Conservation (phyloP, 1,284 basidiomycete species). For the Leucoagaricus sp. region DNA sequence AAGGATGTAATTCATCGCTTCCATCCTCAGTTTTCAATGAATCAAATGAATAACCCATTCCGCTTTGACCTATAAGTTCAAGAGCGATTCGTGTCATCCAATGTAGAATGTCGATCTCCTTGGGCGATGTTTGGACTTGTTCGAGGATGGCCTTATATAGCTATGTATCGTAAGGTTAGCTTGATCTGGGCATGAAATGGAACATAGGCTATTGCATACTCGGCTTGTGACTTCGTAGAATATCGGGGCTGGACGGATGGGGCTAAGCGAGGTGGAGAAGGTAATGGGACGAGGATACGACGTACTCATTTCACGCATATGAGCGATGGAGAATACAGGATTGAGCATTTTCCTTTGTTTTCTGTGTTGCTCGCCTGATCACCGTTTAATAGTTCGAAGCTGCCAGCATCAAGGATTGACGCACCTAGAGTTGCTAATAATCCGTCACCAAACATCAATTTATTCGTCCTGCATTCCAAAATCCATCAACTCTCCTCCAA, state of each 20-base stretch:
- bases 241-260: slow-evolving; percentile 9
- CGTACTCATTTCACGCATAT: slow-evolving; percentile 39
- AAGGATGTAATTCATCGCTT: slow-evolving; percentile 22
- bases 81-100: slow-evolving; percentile 33
- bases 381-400: not conserved
- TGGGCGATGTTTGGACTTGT: not conserved
- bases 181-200: too few relatives aligned
- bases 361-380: slow-evolving; percentile 40
- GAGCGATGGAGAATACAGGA: slow-evolving; percentile 45
- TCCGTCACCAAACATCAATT: slow-evolving; percentile 38
- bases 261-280: not conserved
- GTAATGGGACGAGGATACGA: not conserved
- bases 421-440: slow-evolving; percentile 36
- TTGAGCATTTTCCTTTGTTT: slow-evolving; percentile 49
- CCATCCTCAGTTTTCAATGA: slow-evolving; percentile 22
- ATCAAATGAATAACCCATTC: slow-evolving; percentile 35
- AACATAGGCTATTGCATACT: slow-evolving; percentile 9
- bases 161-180: slow-evolving; percentile 5
- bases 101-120: slow-evolving; percentile 27
- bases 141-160: slow-evolving; percentile 29
- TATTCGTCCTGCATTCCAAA: slow-evolving; percentile 25
- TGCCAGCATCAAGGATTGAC: not conserved
- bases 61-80: slow-evolving; percentile 33
- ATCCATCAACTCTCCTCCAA: not conserved
- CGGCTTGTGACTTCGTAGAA: slow-evolving; percentile 17